Evolutionary conservation across 345 rosid species (phyloP).

Genomic region (Brassica nigra): DNA sequence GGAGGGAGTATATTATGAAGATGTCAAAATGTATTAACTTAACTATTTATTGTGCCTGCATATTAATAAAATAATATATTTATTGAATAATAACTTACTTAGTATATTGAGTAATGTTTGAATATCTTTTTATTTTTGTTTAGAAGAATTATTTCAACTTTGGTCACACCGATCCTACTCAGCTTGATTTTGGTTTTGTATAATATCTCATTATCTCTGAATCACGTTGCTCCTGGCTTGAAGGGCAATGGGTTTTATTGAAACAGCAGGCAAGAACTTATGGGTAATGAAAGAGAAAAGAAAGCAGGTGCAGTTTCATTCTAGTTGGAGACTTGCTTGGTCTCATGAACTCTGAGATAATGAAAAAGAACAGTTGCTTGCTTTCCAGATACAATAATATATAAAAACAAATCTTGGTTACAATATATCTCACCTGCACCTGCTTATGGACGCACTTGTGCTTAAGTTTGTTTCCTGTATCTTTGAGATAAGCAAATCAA

Average conservation of each 20-base stretch:
- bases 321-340: slow-evolving; percentile 10
- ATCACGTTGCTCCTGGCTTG: neutral
- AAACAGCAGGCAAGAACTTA: neutral
- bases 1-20: no score
- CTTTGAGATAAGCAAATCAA: no score
- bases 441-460: no score
- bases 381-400: slow-evolving; percentile 5
- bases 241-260: neutral
- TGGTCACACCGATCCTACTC: neutral
- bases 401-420: neutral
- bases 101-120: no score
- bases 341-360: slow-evolving; percentile 14
- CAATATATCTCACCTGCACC: slow-evolving; percentile 1
- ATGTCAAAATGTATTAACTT: no score
- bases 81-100: no score
- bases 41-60: no score
- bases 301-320: slow-evolving; percentile 9
- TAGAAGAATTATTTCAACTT: no score
- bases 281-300: neutral
- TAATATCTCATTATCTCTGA: neutral
- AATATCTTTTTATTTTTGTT: no score
- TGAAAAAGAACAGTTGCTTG: slow-evolving; percentile 23
- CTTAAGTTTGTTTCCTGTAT: no score
- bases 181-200: neutral
- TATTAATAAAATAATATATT: no score